A percentile compares a stretch with the other conserved stretches of the same genome.
These are phyloP conservation scores for Apiosordaria backusii DNA, from an alignment of 495 filamentous ascomycete genomes.

Conservation along the genomic window DNA sequence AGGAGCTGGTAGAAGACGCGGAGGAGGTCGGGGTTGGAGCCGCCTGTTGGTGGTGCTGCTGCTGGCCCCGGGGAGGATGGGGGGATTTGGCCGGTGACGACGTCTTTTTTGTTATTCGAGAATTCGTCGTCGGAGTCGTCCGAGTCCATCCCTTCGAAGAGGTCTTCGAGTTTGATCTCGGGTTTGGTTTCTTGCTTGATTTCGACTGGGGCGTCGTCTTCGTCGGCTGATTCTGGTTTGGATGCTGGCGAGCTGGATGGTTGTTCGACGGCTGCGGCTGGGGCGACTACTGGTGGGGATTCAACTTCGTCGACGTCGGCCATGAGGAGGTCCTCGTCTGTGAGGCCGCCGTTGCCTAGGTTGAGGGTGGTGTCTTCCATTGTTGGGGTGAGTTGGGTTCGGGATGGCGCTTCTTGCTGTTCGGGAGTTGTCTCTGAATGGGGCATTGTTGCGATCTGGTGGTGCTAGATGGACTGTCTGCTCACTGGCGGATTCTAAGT, in stretches of 20 bases:
- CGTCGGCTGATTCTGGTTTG: background rate
- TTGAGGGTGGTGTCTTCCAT: conserved; percentile 16
- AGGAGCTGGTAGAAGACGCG: conserved; percentile 91
- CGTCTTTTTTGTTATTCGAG: conserved; percentile 34
- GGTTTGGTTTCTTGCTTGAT: conserved; percentile 27
- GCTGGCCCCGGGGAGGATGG: conserved; percentile 30
- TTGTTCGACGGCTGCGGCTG: background rate
- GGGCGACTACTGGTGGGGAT: background rate
- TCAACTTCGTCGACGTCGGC: conserved; percentile 12
- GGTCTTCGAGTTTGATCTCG: conserved; percentile 70
- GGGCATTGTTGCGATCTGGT: conserved; percentile 17
- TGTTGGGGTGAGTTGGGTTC: background rate
- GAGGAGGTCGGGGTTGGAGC: conserved; percentile 77
- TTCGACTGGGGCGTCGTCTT: conserved; percentile 12
- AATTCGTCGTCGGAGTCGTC: conserved; percentile 80
- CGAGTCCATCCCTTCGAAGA: conserved; percentile 75
- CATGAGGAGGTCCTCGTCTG: conserved; percentile 23
- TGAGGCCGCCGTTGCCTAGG: background rate
- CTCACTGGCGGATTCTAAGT: background rate
- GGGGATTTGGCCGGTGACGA: conserved; percentile 28
- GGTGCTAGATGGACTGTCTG: background rate
- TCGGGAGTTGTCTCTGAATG: conserved; percentile 12
- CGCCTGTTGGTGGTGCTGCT: conserved; percentile 26
- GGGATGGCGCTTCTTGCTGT: background rate
- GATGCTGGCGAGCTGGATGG: background rate